A percentile compares a stretch with the other conserved stretches of the same genome.
These are phyloP conservation scores for Clavispora vitiphila DNA, from an alignment of 805 yeast genomes.

Conservation along the genomic window DNA sequence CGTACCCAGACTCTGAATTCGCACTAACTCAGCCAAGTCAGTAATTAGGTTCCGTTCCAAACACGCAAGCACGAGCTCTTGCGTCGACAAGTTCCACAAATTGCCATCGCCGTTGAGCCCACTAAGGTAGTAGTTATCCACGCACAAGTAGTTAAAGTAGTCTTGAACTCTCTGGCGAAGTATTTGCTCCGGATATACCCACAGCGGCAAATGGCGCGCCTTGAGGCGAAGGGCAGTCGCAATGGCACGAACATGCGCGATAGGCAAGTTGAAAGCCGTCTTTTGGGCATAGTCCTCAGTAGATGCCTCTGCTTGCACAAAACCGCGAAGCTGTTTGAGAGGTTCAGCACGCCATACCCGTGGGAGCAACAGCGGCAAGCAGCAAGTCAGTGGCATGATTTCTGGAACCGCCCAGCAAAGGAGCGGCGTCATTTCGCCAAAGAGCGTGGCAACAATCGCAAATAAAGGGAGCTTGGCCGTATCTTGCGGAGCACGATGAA, in stretches of 20 bases:
- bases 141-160: conserved; percentile 40
- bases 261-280: conserved; percentile 46
- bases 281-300: conserved; percentile 25
- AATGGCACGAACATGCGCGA: conserved; percentile 31
- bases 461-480: conserved; percentile 50
- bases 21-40: conserved; percentile 20
- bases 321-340: background rate
- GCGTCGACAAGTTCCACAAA: conserved; percentile 41
- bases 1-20: conserved; percentile 12
- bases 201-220: conserved; percentile 36
- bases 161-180: conserved; percentile 32
- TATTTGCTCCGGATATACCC: conserved; percentile 32
- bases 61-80: conserved; percentile 51
- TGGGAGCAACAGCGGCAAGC: conserved; percentile 43
- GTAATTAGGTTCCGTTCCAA: conserved; percentile 50
- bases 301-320: conserved; percentile 1
- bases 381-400: conserved; percentile 55
- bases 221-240: conserved; percentile 33
- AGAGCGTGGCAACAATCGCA: conserved; percentile 40
- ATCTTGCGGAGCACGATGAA: conserved; percentile 48
- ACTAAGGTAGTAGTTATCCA: conserved; percentile 47
- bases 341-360: conserved; percentile 25
- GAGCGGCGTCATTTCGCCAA: conserved; percentile 52
- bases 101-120: conserved; percentile 35
- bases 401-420: conserved; percentile 51